Percentiles rank a stretch among this genome's conserved stretches.
These are phyloP conservation scores for Thielaviopsis punctulata DNA, from an alignment of 2,329 filamentous ascomycete species.

Conservation along the genomic window DNA sequence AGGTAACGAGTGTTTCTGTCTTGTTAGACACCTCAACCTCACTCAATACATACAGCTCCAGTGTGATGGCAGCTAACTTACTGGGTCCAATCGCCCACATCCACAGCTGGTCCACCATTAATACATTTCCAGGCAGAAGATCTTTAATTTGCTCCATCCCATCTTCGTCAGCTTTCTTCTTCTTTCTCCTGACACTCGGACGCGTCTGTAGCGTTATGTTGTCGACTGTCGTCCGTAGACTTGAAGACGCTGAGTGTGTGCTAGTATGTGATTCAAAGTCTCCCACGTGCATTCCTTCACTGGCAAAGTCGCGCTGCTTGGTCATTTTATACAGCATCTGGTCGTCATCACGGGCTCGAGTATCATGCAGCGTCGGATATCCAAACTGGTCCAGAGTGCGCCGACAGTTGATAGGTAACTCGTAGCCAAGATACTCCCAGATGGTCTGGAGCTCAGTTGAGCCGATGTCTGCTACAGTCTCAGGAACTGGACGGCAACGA, in stretches of 20 bases:
- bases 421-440: conserved; percentile 44
- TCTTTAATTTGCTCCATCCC: conserved; percentile 19
- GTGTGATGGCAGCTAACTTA: conserved; percentile 17
- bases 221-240: not conserved
- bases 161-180: not conserved
- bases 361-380: conserved; percentile 43
- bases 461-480: conserved; percentile 33
- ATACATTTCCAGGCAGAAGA: conserved; percentile 35
- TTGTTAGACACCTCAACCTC: not conserved
- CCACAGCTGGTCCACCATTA: conserved; percentile 55
- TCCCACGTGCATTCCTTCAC: not conserved
- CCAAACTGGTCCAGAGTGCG: conserved; percentile 47
- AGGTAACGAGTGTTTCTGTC: conserved; percentile 33
- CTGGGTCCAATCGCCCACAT: conserved; percentile 38
- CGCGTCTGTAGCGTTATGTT: not conserved
- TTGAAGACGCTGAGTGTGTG: not conserved
- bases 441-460: conserved; percentile 42
- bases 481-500: conserved; percentile 36
- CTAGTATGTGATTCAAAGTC: not conserved
- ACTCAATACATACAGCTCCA: not conserved
- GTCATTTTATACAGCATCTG: conserved; percentile 52
- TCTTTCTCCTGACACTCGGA: not conserved
- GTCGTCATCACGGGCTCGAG: conserved; percentile 42
- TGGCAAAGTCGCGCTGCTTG: conserved; percentile 24
- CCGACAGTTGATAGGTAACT: conserved; percentile 43